phyloP scores from a whole-genome alignment of 129 eudicot species.

The Rutidosis leptorrhynchoides region DNA sequence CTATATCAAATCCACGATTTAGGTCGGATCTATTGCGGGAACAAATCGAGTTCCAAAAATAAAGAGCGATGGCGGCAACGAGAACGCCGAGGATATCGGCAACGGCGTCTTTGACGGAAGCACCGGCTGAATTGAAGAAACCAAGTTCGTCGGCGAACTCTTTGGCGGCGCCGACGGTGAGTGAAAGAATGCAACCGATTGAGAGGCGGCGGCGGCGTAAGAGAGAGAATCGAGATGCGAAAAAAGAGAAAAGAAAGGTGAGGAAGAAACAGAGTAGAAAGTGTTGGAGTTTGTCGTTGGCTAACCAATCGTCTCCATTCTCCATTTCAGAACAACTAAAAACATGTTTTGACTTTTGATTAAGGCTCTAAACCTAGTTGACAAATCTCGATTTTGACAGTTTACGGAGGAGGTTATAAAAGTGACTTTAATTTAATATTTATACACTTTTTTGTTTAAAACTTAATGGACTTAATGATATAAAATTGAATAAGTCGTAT shows the following conservation, averaged over 20 bases:
- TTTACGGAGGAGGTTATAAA: no score
- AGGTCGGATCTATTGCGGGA: slow-evolving; percentile 28
- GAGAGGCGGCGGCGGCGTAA: slow-evolving; percentile 59
- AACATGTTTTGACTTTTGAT: slow-evolving; percentile 18
- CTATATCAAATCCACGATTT: slow-evolving; percentile 43
- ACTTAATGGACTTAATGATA: no score
- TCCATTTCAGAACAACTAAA: slow-evolving; percentile 42
- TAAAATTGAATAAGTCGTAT: no score
- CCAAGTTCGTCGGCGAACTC: slow-evolving; percentile 86
- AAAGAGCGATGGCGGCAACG: slow-evolving; percentile 48
- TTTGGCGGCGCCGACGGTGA: slow-evolving; percentile 79
- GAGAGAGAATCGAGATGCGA: slow-evolving; percentile 50
- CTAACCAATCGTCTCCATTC: slow-evolving; percentile 70
- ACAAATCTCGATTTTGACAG: background rate
- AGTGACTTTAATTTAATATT: no score
- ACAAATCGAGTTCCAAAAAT: slow-evolving; percentile 20
- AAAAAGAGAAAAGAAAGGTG: slow-evolving; percentile 44
- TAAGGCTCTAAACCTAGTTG: background rate
- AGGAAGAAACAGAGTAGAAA: slow-evolving; percentile 66
- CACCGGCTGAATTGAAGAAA: slow-evolving; percentile 79
- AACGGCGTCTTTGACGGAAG: slow-evolving; percentile 65
- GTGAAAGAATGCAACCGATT: slow-evolving; percentile 55
- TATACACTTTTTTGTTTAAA: no score
- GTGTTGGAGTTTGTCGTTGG: slow-evolving; percentile 77
- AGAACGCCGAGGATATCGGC: slow-evolving; percentile 71